Percentiles rank a stretch among this genome's conserved stretches.
Evolutionary conservation across 495 filamentous ascomycete species (phyloP).

Genomic region (Penicillium desertorum): DNA sequence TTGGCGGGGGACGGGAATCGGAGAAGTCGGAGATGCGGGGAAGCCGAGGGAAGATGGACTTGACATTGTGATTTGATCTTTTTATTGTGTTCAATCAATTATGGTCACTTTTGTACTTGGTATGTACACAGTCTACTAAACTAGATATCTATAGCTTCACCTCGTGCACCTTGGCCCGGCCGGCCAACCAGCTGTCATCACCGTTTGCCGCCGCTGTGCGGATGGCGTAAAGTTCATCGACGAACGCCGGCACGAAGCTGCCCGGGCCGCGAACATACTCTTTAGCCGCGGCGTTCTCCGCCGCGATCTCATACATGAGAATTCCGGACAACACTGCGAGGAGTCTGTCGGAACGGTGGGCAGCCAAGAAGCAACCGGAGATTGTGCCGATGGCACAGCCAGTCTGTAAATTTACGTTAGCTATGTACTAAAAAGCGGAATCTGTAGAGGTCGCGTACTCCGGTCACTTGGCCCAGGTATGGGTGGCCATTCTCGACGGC

Average conservation of each 20-base stretch:
- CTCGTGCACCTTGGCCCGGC: constrained; percentile 54
- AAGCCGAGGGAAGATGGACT: constrained; percentile 21
- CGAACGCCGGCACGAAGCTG: constrained; percentile 82
- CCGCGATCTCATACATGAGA: constrained; percentile 80
- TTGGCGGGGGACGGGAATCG: constrained; percentile 20
- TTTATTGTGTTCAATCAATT: neutral
- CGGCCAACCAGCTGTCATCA: constrained; percentile 52
- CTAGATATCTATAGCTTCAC: constrained; percentile 32
- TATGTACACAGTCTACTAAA: constrained; percentile 13
- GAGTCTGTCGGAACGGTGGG: constrained; percentile 57
- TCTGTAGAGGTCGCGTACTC: constrained; percentile 39
- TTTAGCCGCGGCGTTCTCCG: constrained; percentile 64
- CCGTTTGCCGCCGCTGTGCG: constrained; percentile 47
- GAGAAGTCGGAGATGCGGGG: constrained; percentile 29
- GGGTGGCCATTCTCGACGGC: constrained; percentile 74
- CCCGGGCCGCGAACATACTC: constrained; percentile 74
- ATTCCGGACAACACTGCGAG: constrained; percentile 70
- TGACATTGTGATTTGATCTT: neutral
- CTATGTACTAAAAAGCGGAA: neutral
- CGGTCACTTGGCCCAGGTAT: constrained; percentile 78
- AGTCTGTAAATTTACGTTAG: constrained; percentile 42
- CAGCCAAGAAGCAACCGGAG: constrained; percentile 71
- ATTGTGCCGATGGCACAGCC: constrained; percentile 85
- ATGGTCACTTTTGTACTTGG: neutral
- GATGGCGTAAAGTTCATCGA: constrained; percentile 67